Base-by-base conservation (phyloP, 2,329 filamentous ascomycete genomes). In the Sphaerulina vaccinii region DNA sequence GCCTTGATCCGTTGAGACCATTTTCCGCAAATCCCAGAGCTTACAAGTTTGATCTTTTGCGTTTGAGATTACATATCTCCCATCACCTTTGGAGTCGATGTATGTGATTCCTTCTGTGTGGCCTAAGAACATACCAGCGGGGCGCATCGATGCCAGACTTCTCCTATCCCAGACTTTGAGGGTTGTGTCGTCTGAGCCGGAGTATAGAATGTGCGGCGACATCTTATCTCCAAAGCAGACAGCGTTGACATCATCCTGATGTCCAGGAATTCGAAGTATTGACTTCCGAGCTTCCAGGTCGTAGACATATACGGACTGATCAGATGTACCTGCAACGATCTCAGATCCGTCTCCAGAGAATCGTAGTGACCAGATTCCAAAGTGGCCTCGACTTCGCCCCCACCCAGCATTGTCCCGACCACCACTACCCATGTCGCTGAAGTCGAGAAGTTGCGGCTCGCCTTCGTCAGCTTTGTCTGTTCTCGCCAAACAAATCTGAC, bases 11-110 rank as follows among this genome's bases (percentile, higher is more conserved):
- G 86, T 86, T 4, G 84, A 84, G 77, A 93, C 88, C 79, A 90
- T 92, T 78, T 88, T 95, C 45, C 92, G 80, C 50, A 96, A 69
- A 69, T 99, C 93, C 93, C 93, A 99, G 0, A 99, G 79, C 72
- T 97, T 97, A 83, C 95, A 95, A 36, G 86, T 92, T 70, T 97
- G 93, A 66, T 99, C 93, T 68, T 97, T 99, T 56, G 84, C 89
- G 64, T 99, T 99, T 60, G 86, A 91, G 21, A 99, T 81, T 7
- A 97, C 87, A 68, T 97, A 97, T 51, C 92, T 82, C 2, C 84
- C 83, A 64, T 96, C 90, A 35, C 88, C 89, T 78, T 97, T 92
- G 70, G 87, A 92, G 66, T 85, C 83, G 27, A 86, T 81, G 55
- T 84, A 85, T 0, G 83, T 85, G 43, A 86, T 61, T 5, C 82